Evolutionary conservation across 192 early-diverging fungal genomes (phyloP).

Genomic region (Coemansia brasiliensis): DNA sequence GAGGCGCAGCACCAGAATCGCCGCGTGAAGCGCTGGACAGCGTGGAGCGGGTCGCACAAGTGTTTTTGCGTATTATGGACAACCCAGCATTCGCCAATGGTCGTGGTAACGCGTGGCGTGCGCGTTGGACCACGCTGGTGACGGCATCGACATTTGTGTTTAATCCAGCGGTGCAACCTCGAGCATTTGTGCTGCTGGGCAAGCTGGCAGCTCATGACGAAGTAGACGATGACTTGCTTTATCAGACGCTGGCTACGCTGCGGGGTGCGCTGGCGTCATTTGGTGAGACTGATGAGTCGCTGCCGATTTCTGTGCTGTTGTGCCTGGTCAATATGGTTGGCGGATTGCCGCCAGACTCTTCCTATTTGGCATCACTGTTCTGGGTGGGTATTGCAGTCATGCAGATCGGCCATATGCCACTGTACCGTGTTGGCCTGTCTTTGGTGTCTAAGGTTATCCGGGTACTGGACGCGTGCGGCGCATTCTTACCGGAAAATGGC

Average conservation of each 20-base stretch:
- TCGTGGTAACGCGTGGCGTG: conserved; percentile 78
- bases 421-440: conserved; percentile 72
- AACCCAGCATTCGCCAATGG: conserved; percentile 56
- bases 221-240: conserved; percentile 90
- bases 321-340: conserved; percentile 88
- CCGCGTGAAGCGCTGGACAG: conserved; percentile 49
- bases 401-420: conserved; percentile 80
- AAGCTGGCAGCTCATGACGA: conserved; percentile 80
- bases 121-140: conserved; percentile 90
- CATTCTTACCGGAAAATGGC: conserved; percentile 62
- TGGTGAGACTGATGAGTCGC: conserved; percentile 74
- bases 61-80: conserved; percentile 60
- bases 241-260: conserved; percentile 87
- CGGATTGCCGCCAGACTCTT: conserved; percentile 76
- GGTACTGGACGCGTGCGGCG: conserved; percentile 71
- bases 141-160: conserved; percentile 91
- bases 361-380: conserved; percentile 83
- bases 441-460: conserved; percentile 73
- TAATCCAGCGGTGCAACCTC: conserved; percentile 91
- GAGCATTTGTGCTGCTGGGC: conserved; percentile 89
- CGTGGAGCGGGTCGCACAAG: conserved; percentile 61
- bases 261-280: conserved; percentile 83
- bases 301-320: conserved; percentile 86
- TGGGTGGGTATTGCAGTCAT: conserved; percentile 88
- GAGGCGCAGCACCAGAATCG: conserved; percentile 23